A percentile compares a stretch with the other conserved stretches of the same genome.
Conservation (phyloP, 192 early-diverging fungal genomes). For the Radiomyces spectabilis region DNA sequence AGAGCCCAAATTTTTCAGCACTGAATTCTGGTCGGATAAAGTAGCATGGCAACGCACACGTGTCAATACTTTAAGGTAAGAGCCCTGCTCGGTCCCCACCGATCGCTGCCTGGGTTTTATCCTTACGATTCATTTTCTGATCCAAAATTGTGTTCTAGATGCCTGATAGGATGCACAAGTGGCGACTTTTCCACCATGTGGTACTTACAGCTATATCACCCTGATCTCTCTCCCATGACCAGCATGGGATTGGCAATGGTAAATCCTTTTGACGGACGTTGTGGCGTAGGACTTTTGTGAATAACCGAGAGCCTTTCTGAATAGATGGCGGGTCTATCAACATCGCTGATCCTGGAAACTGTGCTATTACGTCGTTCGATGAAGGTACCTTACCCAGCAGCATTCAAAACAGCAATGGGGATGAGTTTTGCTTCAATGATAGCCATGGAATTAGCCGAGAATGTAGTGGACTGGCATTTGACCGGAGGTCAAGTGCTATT, state of each 20-base stretch:
- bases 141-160: slow-evolving; percentile 21
- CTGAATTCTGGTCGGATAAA: slow-evolving; percentile 34
- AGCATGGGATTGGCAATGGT: slow-evolving; percentile 38
- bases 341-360: slow-evolving; percentile 43
- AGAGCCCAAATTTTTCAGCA: not conserved
- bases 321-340: slow-evolving; percentile 36
- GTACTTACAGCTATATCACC: slow-evolving; percentile 40
- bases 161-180: slow-evolving; percentile 42
- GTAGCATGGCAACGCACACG: slow-evolving; percentile 33
- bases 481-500: slow-evolving; percentile 41
- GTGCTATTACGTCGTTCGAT: slow-evolving; percentile 30
- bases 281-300: no score
- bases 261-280: not conserved
- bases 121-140: not conserved
- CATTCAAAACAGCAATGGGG: slow-evolving; percentile 49
- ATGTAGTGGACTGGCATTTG: slow-evolving; percentile 43
- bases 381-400: slow-evolving; percentile 10
- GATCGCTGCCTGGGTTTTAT: not conserved
- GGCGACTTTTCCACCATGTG: slow-evolving; percentile 46
- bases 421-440: slow-evolving; percentile 51
- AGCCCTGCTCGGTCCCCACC: not conserved
- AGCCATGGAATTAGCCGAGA: slow-evolving; percentile 48
- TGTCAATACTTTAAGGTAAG: slow-evolving; percentile 32
- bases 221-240: slow-evolving; percentile 28
- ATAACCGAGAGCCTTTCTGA: not conserved